Percentiles rank a stretch among this genome's conserved stretches.
These are phyloP conservation scores for Penicillium sp. DNA, from an alignment of 2,329 filamentous ascomycete species.

Conservation along the genomic window DNA sequence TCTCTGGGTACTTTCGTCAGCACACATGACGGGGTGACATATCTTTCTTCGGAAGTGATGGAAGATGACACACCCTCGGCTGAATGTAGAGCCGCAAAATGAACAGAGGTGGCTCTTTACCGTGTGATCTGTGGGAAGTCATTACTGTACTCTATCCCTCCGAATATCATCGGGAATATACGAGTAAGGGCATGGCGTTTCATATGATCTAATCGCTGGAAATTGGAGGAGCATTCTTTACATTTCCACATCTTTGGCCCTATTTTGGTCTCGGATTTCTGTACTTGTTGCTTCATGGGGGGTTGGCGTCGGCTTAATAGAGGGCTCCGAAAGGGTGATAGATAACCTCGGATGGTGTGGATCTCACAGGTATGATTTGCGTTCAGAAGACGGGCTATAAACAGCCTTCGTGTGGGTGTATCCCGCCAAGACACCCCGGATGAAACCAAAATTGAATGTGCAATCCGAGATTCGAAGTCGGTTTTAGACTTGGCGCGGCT, in stretches of 20 bases:
- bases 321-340: neutral
- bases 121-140: constrained; percentile 20
- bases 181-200: constrained; percentile 29
- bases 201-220: constrained; percentile 30
- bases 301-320: constrained; percentile 10
- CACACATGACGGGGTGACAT: neutral
- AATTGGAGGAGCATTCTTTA: constrained; percentile 25
- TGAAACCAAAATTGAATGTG: neutral
- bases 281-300: constrained; percentile 13
- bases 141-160: neutral
- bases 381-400: neutral
- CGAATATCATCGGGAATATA: constrained; percentile 12
- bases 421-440: neutral
- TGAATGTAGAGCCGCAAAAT: constrained; percentile 30
- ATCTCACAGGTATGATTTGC: neutral
- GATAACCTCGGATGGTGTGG: neutral
- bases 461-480: neutral
- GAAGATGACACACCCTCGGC: constrained; percentile 25
- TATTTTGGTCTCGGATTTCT: neutral
- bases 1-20: constrained; percentile 18
- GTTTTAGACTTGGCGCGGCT: constrained; percentile 1
- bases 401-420: neutral
- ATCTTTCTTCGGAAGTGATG: neutral
- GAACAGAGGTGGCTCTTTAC: constrained; percentile 21
- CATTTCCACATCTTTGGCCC: constrained; percentile 24